Base-by-base conservation (phyloP, 768 basidiomycete species). In the Amanita thiersii region DNA sequence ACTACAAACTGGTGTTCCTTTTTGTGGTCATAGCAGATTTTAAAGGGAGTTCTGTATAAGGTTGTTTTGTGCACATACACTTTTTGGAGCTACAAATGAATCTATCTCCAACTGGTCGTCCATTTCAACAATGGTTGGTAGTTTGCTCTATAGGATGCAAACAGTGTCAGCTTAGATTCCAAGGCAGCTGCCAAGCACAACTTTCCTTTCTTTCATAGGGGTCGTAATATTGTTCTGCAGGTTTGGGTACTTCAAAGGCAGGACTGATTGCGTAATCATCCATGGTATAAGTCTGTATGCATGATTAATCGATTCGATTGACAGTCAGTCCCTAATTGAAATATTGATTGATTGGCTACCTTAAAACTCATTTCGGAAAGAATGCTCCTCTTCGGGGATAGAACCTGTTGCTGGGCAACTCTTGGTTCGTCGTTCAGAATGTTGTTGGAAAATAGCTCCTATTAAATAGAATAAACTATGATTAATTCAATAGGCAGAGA, bases 381-480 rank as follows among this genome's bases (percentile, higher is more conserved):
- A n/a, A 28, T 28, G n/a, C 40, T 42, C 40, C 30, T 42, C 18
- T 42, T 42, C 8, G 31, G 15, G n/a, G 30, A 34, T 24, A 42
- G 21, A 1, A 33, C 14, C 19, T 33, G 40, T n/a, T 23, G n/a
- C 21, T 17, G 40, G 31, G 0, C 17, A 17, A 39, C 8, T 25
- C 6, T 28, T n/a, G 26, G n/a, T n/a, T 10, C 23, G 17, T 39
- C 24, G 18, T 39, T 21, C 21, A 42, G 12, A 12, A 42, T 9
- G 5, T 42, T 33, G 23, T 18, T 15, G n/a, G 31, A 21, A 24
- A 42, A 42, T 15, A 42, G 25, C 18, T 34, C 25, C 38, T 39
- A 18, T 6, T n/a, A n/a, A n/a, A n/a, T n/a, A n/a, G n/a, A n/a
- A n/a, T n/a, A n/a, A n/a, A n/a, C n/a, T n/a, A n/a, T n/a, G n/a